Evolutionary conservation across 2,329 filamentous ascomycete species (phyloP), one percentile per base, ranked within the genome.

Genomic region (Claviceps purpurea): DNA sequence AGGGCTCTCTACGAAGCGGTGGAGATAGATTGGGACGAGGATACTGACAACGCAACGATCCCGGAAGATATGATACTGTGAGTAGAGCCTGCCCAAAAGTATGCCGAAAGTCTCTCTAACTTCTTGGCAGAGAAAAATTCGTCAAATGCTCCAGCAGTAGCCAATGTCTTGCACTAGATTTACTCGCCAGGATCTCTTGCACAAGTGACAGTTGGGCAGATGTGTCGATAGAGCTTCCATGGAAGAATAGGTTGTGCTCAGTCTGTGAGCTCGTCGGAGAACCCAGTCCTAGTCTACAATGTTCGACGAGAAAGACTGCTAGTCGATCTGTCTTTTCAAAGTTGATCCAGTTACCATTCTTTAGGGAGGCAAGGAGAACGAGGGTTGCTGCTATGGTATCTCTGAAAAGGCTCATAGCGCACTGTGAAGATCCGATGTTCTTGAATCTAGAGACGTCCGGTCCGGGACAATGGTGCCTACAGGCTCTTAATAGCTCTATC

Each of bases 391-490:
- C 84, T 10, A 88, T 93, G 80, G 67, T 84, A 54, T 76, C 81
- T 3, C 71, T 95, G 48, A 80, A 82, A 58, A 79, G 82, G 46
- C 70, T 93, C 42, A 73, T 87, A 26, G 73, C 77, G 47, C 89
- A 95, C 65, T 81, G 81, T 4, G 70, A 73, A 16, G 74, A 80
- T 50, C 56, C 70, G 0, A 71, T 74, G 3, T 72, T 86, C 50
- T 69, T 91, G 34, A 79, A 87, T 56, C 70, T 96, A 2, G 78
- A 83, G 54, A 72, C 70, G 1, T 89, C 87, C 8, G 65, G 70
- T 0, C 70, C 88, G 42, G 89, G 87, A 0, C 83, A 90, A 60
- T 91, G 87, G 79, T 90, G 89, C 61, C 70, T 96, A 4, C 80
- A 85, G 58, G 88, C 85, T 0, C 71, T 97, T 41, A 83, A 84